phyloP scores from a whole-genome alignment of 345 rosid genomes.

The Boechera retrofracta region DNA sequence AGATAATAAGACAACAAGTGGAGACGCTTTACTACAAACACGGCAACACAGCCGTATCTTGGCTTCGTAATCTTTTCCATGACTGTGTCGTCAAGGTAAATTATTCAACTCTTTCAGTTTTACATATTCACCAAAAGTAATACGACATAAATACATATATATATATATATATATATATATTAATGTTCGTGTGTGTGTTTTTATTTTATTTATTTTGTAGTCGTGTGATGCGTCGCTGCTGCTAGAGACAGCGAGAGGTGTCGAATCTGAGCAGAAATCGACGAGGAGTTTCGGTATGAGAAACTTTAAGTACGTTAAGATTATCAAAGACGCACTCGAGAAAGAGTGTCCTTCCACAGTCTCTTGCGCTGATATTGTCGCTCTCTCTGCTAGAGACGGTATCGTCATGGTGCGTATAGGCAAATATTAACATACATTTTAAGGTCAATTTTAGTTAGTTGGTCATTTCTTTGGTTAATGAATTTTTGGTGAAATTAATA shows the following conservation, averaged over 20 bases:
- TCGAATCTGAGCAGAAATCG: slow-evolving; percentile 67
- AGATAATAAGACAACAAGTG: slow-evolving; percentile 72
- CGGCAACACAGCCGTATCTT: slow-evolving; percentile 88
- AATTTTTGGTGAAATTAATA: slow-evolving; percentile 26
- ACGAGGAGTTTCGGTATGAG: slow-evolving; percentile 86
- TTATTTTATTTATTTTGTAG: slow-evolving; percentile 38
- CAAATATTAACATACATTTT: background rate
- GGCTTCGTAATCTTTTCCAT: slow-evolving; percentile 94
- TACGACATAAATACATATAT: background rate
- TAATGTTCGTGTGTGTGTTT: background rate
- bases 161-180: background rate
- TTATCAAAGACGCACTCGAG: slow-evolving; percentile 83
- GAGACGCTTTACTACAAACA: slow-evolving; percentile 65
- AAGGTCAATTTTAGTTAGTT: background rate
- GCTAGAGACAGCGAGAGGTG: slow-evolving; percentile 56
- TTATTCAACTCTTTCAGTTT: background rate
- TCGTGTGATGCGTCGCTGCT: slow-evolving; percentile 86
- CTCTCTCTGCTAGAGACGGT: slow-evolving; percentile 89
- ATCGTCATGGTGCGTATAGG: slow-evolving; percentile 58
- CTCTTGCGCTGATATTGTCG: slow-evolving; percentile 81
- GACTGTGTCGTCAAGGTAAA: slow-evolving; percentile 72
- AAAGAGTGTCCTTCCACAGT: slow-evolving; percentile 72
- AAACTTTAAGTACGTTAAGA: slow-evolving; percentile 72
- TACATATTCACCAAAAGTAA: background rate
- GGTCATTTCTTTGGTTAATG: background rate